Conservation (phyloP, 129 eudicot species). For the Cynara cardunculus region DNA sequence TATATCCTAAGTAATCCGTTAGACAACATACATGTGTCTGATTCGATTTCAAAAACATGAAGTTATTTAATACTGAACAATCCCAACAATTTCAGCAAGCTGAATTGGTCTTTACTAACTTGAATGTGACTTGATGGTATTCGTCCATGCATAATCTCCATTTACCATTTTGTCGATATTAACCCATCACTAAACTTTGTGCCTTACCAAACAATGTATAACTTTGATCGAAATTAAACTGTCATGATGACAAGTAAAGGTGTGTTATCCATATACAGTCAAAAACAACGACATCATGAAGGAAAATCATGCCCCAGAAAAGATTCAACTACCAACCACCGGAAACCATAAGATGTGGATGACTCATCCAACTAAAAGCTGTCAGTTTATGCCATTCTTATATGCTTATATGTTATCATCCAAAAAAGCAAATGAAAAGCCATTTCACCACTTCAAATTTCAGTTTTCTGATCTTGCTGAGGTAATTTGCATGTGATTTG, state of each 20-base stretch:
- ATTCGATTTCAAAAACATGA: no score
- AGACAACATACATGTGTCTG: no score
- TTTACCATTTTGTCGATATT: background rate
- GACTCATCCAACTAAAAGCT: constrained; percentile 33
- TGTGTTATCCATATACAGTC: background rate
- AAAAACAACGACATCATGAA: background rate
- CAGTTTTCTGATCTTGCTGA: constrained; percentile 9
- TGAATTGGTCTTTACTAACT: no score
- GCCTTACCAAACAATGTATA: background rate
- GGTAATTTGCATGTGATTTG: constrained; percentile 11
- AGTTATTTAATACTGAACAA: no score
- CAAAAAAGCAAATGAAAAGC: background rate
- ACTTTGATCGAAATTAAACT: background rate
- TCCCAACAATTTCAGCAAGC: no score
- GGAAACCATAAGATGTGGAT: constrained; percentile 19
- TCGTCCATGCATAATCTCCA: no score
- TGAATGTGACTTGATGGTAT: no score
- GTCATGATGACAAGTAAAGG: background rate
- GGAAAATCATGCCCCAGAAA: constrained; percentile 9
- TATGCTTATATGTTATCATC: background rate
- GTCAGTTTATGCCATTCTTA: background rate
- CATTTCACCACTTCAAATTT: constrained; percentile 7
- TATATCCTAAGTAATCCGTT: no score
- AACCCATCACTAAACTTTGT: background rate
- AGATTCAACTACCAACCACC: constrained; percentile 18